A percentile compares a stretch with the other conserved stretches of the same genome.
Conservation (phyloP, 2,329 filamentous ascomycete species). For the Aaosphaeria pasadenensis region DNA sequence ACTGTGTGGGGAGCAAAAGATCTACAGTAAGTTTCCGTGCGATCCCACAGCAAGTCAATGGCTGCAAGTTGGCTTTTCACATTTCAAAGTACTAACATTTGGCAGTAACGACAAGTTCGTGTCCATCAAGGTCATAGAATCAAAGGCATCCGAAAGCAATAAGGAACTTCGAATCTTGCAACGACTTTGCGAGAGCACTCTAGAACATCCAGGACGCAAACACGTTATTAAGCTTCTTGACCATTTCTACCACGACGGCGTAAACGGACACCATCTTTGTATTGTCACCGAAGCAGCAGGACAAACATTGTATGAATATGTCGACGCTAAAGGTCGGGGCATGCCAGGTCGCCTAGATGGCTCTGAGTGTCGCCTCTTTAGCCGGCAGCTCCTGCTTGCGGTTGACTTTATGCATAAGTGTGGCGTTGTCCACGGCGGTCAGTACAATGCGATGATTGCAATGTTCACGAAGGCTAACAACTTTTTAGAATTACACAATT, state of each 20-base stretch:
- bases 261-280: neutral
- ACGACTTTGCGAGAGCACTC: neutral
- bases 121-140: neutral
- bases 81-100: neutral
- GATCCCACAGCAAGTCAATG: neutral
- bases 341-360: neutral
- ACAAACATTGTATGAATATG: neutral
- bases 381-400: neutral
- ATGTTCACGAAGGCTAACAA: too few species aligned
- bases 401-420: neutral
- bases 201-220: neutral
- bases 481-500: too few species aligned
- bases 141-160: neutral
- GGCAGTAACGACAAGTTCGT: neutral
- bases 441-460: neutral
- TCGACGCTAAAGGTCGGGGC: neutral
- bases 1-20: neutral
- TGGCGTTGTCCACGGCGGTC: neutral
- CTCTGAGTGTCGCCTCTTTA: neutral
- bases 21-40: neutral
- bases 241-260: neutral
- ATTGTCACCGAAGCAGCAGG: neutral
- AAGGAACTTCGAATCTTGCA: neutral
- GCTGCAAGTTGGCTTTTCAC: too few species aligned
- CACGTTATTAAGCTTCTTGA: neutral